Evolutionary conservation across 2,329 filamentous ascomycete genomes (phyloP).

Genomic region (Colletotrichum kahawae): DNA sequence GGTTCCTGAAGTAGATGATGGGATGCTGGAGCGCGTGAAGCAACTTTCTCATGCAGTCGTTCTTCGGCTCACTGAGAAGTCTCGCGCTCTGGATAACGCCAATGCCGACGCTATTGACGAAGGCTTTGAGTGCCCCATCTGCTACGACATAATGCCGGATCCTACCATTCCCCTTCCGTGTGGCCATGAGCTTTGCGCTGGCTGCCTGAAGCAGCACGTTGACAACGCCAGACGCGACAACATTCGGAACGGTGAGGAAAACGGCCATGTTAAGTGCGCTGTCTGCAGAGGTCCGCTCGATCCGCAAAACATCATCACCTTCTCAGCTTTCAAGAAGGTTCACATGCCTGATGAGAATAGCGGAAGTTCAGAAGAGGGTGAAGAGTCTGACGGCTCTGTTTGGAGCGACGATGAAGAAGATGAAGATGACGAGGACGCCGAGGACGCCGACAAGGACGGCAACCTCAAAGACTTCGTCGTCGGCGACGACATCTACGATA

Average conservation of each 20-base stretch:
- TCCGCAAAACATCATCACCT: slow-evolving; percentile 74
- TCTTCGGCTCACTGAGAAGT: slow-evolving; percentile 58
- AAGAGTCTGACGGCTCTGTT: slow-evolving; percentile 38
- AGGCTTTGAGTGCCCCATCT: slow-evolving; percentile 81
- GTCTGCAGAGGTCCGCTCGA: slow-evolving; percentile 74
- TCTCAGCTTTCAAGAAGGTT: slow-evolving; percentile 74
- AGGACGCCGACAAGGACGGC: slow-evolving; percentile 34
- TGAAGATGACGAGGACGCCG: slow-evolving; percentile 31
- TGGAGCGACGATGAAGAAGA: slow-evolving; percentile 36
- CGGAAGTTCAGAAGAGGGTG: slow-evolving; percentile 31
- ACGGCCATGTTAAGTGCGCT: slow-evolving; percentile 69
- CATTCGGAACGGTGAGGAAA: slow-evolving; percentile 66
- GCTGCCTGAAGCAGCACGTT: slow-evolving; percentile 74
- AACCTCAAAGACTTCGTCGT: slow-evolving; percentile 53
- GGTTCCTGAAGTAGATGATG: slow-evolving; percentile 44
- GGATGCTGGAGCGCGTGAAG: slow-evolving; percentile 68
- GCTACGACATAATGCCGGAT: slow-evolving; percentile 76
- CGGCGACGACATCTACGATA: slow-evolving; percentile 44
- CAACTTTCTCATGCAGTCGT: slow-evolving; percentile 65
- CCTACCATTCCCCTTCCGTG: slow-evolving; percentile 82
- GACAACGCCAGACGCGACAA: slow-evolving; percentile 61
- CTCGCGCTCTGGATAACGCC: slow-evolving; percentile 30
- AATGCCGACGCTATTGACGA: slow-evolving; percentile 36
- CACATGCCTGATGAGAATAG: slow-evolving; percentile 62
- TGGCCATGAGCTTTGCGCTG: slow-evolving; percentile 79